phyloP scores from a whole-genome alignment of 1,139 yeast species.

The Yamadazyma atlantica region DNA sequence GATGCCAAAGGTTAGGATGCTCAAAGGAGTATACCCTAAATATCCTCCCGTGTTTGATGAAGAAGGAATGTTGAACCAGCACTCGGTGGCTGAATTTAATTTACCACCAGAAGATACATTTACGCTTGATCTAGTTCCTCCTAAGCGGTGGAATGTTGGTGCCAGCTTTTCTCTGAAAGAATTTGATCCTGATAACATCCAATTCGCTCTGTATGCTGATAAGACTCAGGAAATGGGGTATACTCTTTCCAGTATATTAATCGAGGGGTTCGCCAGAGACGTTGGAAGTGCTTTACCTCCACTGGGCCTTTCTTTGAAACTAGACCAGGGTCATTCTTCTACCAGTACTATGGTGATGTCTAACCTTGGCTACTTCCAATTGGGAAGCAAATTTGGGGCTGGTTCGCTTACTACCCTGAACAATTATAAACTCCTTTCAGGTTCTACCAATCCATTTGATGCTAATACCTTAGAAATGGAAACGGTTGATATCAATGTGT shows the following conservation, averaged over 20 bases:
- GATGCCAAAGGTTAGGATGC: conserved; percentile 59
- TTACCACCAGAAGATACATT: conserved; percentile 53
- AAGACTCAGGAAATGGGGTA: conserved; percentile 17
- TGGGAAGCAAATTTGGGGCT: conserved; percentile 66
- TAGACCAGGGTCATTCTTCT: conserved; percentile 34
- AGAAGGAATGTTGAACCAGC: conserved; percentile 27
- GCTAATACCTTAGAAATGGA: conserved; percentile 22
- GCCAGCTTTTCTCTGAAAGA: conserved; percentile 31
- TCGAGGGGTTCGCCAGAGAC: conserved; percentile 73
- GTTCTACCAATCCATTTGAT: conserved; percentile 27
- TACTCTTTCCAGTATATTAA: conserved; percentile 46
- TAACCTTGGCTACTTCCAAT: conserved; percentile 72
- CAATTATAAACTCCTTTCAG: conserved; percentile 37
- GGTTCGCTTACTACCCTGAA: conserved; percentile 25
- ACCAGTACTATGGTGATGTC: conserved; percentile 61
- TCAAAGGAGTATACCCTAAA: conserved; percentile 43
- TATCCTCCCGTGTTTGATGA: conserved; percentile 40
- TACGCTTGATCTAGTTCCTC: conserved; percentile 61
- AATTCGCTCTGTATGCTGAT: conserved; percentile 30
- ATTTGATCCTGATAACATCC: conserved; percentile 63
- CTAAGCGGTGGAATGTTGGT: conserved; percentile 63
- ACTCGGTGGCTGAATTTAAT: conserved; percentile 14
- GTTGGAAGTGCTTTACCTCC: conserved; percentile 38
- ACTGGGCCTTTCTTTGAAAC: conserved; percentile 50
- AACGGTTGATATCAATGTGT: conserved; percentile 24